A percentile compares a stretch with the other conserved stretches of the same genome.
These are phyloP conservation scores for Fusarium nisikadoi DNA, from an alignment of 2,329 filamentous ascomycete species.

Conservation along the genomic window DNA sequence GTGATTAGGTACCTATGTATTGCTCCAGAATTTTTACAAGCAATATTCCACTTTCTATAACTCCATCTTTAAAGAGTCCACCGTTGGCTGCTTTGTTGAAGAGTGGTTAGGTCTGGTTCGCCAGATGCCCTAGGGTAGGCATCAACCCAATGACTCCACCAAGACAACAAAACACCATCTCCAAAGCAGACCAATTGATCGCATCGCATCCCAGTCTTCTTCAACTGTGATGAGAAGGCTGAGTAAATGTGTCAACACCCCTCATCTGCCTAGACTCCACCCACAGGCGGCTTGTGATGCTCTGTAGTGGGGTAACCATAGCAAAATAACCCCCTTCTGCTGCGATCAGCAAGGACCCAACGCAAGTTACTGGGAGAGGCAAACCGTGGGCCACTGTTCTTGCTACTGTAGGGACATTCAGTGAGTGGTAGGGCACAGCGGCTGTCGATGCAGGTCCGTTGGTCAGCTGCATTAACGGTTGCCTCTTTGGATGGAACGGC, in stretches of 20 bases:
- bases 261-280: background rate
- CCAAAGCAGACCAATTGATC: background rate
- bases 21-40: fast-evolving
- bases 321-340: background rate
- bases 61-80: background rate
- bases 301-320: background rate
- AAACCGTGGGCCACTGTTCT: background rate
- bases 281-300: background rate
- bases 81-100: background rate
- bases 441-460: background rate
- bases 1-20: fast-evolving
- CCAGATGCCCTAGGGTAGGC: background rate
- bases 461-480: background rate
- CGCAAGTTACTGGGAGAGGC: background rate
- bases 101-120: background rate
- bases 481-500: background rate
- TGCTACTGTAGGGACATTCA: background rate
- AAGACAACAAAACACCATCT: background rate
- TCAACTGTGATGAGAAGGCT: background rate
- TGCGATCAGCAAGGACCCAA: background rate
- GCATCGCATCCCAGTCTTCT: background rate
- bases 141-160: background rate
- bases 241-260: background rate
- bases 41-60: background rate
- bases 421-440: background rate